A percentile compares a stretch with the other conserved stretches of the same genome.
phyloP scores from a whole-genome alignment of 768 basidiomycete genomes.

The Tylopilus sp. region DNA sequence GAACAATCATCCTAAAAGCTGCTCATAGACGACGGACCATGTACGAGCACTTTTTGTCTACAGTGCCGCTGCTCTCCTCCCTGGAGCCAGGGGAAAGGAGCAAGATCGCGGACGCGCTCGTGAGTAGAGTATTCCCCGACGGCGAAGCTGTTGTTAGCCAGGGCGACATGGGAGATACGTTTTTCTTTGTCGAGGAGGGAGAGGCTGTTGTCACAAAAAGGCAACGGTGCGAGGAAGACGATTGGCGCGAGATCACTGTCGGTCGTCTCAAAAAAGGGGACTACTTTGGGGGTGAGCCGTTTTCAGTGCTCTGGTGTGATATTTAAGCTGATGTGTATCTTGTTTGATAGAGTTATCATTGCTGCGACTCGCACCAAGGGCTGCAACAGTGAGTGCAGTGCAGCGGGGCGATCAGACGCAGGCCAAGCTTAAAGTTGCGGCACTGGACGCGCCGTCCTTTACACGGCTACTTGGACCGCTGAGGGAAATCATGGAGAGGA shows the following conservation, averaged over 20 bases:
- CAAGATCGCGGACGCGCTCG: conserved; percentile 95
- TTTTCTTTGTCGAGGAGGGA: conserved; percentile 97
- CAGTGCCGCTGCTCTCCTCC: conserved; percentile 81
- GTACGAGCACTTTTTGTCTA: conserved; percentile 95
- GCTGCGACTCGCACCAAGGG: conserved; percentile 83
- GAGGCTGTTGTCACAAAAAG: conserved; percentile 83
- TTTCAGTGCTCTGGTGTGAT: not conserved
- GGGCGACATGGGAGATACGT: conserved; percentile 95
- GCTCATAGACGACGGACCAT: conserved; percentile 88
- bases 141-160: conserved; percentile 87
- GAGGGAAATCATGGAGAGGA: conserved; percentile 89
- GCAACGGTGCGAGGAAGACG: conserved; percentile 55
- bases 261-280: conserved; percentile 84
- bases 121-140: conserved; percentile 75
- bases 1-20: conserved; percentile 93
- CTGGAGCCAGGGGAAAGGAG: conserved; percentile 86
- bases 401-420: conserved; percentile 38
- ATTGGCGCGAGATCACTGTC: conserved; percentile 63
- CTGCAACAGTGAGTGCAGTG: conserved; percentile 92
- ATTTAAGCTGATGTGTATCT: conserved; percentile 4
- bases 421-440: conserved; percentile 86
- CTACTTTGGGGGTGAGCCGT: conserved; percentile 88
- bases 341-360: conserved; percentile 75
- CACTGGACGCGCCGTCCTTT: conserved; percentile 89
- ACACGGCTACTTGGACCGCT: conserved; percentile 90